Base-by-base conservation (phyloP, 768 basidiomycete genomes). In the Chiua virens region DNA sequence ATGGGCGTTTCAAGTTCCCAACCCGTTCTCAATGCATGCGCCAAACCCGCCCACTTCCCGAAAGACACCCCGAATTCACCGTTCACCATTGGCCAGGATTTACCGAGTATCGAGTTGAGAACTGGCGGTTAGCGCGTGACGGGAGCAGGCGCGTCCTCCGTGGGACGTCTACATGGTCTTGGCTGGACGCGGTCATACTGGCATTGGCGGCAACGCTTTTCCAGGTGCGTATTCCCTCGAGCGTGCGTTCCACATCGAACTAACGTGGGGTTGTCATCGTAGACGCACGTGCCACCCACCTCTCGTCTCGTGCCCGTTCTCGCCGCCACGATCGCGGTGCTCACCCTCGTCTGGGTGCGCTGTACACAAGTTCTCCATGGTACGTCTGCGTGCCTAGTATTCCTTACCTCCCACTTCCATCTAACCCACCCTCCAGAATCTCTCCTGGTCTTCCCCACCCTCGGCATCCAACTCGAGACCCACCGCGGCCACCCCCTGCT, bases 381-480 rank as follows among this genome's bases (percentile, higher is more conserved):
- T 83, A 58, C 42, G 57, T 55, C 21, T 45, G 9, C 41, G 23
- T 13, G 11, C 35, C 21, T 4, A 6, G 20, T 23, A 41, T 47
- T 10, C n/a, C 14, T 36, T 32, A 3, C 13, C 53, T 38, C 11
- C n/a, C n/a, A n/a, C n/a, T n/a, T n/a, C n/a, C n/a, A n/a, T n/a
- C n/a, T n/a, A n/a, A 15, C 8, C 15, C 17, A 14, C 46, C 18
- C 36, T 4, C 22, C 48, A 91, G 89, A 92, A 70, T 89, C 87
- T 18, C 70, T 91, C 5, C 66, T 89, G 38, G 73, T 86, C 34
- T 64, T 90, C 40, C 83, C 85, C 8, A 71, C 75, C 1, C 80
- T 86, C 47, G 89, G 89, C 11, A 72, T 92, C 37, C 90, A 92
- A 60, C 67, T 92, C 3, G 88, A 91, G 65, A 85, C 82, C 0